phyloP scores from a whole-genome alignment of 2,329 filamentous ascomycete species.

The Monilinia vaccinii-corymbosi region DNA sequence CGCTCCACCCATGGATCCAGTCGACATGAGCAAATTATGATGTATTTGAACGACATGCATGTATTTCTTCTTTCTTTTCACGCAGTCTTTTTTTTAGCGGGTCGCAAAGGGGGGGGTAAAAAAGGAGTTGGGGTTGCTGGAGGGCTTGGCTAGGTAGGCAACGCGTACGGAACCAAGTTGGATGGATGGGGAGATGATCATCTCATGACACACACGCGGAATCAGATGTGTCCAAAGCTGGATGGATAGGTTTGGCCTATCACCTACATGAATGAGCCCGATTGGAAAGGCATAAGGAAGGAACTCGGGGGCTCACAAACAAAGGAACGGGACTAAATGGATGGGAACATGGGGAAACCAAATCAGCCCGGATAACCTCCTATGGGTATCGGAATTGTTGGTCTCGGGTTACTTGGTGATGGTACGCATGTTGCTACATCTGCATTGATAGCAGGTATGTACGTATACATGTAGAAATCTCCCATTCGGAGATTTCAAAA shows the following conservation, averaged over 20 bases:
- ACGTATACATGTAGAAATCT: not conserved
- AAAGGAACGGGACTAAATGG: not conserved
- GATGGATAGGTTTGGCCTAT: not conserved
- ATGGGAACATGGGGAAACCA: not conserved
- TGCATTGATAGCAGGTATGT: not conserved
- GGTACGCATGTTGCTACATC: not conserved
- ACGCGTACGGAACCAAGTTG: not conserved
- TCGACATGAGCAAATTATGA: constrained; percentile 27
- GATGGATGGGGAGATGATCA: not conserved
- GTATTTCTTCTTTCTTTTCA: not conserved
- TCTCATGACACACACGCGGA: not conserved
- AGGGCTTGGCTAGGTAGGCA: not conserved
- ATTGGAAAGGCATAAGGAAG: not conserved
- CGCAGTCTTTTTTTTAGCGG: not conserved
- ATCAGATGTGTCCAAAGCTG: not conserved
- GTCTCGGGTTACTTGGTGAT: not conserved
- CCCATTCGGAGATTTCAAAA: not conserved
- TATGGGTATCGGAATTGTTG: not conserved
- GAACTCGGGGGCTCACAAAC: not conserved
- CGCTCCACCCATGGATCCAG: constrained; percentile 24
- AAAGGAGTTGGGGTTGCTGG: not conserved
- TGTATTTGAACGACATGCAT: not conserved
- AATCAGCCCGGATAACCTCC: not conserved
- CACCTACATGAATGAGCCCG: not conserved
- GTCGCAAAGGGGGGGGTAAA: not conserved